Conservation (phyloP, 139 green algal genomes). For the Coccomyxa sp. region DNA sequence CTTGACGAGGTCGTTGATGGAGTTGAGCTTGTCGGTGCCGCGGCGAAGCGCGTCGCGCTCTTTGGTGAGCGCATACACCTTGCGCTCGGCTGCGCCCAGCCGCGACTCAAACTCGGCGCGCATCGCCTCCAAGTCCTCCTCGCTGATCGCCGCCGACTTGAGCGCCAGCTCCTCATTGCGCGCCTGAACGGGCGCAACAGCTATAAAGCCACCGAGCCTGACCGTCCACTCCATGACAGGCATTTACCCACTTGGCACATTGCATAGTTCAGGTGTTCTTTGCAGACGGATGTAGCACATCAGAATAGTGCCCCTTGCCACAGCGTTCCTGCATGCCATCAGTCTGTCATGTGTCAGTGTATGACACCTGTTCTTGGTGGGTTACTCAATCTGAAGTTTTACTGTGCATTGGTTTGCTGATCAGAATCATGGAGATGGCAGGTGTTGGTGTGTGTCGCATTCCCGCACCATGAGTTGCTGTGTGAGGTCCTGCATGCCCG, state of each 20-base stretch:
- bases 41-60: slow-evolving; percentile 84
- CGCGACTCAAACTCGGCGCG: slow-evolving; percentile 54
- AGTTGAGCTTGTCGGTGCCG: slow-evolving; percentile 59
- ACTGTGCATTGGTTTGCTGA: too few species aligned
- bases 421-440: too few species aligned
- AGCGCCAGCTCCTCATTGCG: slow-evolving; percentile 75
- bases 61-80: slow-evolving; percentile 88
- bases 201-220: slow-evolving; percentile 18
- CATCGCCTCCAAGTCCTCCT: slow-evolving; percentile 48
- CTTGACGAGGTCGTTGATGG: slow-evolving; percentile 63
- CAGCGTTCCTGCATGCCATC: too few species aligned
- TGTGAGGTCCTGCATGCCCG: slow-evolving; percentile 15
- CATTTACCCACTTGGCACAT: too few species aligned
- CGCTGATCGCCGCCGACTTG: slow-evolving; percentile 32
- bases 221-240: too few species aligned
- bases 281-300: too few species aligned
- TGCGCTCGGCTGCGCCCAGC: slow-evolving; percentile 34
- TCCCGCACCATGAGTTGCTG: slow-evolving; percentile 16
- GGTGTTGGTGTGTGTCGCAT: too few species aligned
- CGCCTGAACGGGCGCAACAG: slow-evolving; percentile 25
- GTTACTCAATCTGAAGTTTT: too few species aligned
- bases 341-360: too few species aligned
- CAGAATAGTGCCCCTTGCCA: too few species aligned
- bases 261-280: too few species aligned
- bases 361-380: too few species aligned